phyloP scores from a whole-genome alignment of 345 rosid genomes.

The Bretschneidera sinensis region DNA sequence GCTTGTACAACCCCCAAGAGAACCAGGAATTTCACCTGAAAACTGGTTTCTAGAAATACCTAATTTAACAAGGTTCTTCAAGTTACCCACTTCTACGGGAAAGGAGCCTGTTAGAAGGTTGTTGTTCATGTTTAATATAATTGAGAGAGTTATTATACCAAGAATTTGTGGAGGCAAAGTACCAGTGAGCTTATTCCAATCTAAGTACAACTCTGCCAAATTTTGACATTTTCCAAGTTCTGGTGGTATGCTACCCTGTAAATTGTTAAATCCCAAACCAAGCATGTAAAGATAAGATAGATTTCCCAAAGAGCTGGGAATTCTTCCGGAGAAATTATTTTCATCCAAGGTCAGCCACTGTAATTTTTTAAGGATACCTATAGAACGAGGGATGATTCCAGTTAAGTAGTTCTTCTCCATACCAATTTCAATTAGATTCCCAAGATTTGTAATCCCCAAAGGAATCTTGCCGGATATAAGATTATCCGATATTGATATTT shows the following conservation, averaged over 20 bases:
- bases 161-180: background rate
- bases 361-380: slow-evolving; percentile 15
- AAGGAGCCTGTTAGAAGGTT: background rate
- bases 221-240: background rate
- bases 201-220: too few species aligned
- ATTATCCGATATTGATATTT: too few species aligned
- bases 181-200: background rate
- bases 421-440: slow-evolving; percentile 8
- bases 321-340: slow-evolving; percentile 19
- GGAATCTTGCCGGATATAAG: slow-evolving; percentile 14
- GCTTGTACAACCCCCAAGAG: background rate
- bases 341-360: background rate
- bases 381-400: slow-evolving; percentile 16
- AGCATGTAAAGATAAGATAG: slow-evolving; percentile 17
- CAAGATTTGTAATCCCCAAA: background rate
- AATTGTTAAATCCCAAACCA: slow-evolving; percentile 9
- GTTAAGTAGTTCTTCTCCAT: slow-evolving; percentile 12
- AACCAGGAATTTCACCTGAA: background rate
- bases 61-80: background rate
- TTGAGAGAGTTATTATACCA: background rate
- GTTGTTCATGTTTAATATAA: background rate
- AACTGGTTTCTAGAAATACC: background rate
- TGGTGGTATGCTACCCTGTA: slow-evolving; percentile 10
- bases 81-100: background rate
- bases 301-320: slow-evolving; percentile 22